Base-by-base conservation (phyloP, 1,284 basidiomycete genomes). In the Tremellales sp. region DNA sequence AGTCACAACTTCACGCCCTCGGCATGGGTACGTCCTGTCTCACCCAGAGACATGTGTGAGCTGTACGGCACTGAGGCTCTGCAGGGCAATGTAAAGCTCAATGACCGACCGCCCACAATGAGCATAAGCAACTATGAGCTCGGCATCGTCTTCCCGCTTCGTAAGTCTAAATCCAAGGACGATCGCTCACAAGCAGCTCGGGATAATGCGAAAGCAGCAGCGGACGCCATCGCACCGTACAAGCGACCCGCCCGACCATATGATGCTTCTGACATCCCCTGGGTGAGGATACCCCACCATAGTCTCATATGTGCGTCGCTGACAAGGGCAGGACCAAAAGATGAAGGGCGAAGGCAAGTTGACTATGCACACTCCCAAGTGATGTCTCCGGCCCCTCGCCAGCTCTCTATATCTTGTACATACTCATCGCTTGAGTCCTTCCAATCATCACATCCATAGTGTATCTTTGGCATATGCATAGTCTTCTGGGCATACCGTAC, bases 81-180 rank as follows among this genome's bases (percentile, higher is more conserved):
- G n/a, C 33, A 72, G 67, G 70, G 70, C 3, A 68, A 60, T 3
- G 40, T 65, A 1, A 68, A 71, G 42, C 51, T 65, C 19, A 68
- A 66, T 46, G 64, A 67, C 36, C 58, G 45, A 12, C 57, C 62
- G 2, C 61, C 65, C 0, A 58, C 58, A 3, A 43, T 69, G 15
- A 58, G 49, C 33, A 48, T 68, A 17, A 45, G 48, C 35, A 75
- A 75, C 46, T 74, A 73, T 53, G 74, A 75, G 46, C 52, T 75
- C 2, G 74, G 72, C 10, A 60, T 75, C 29, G 53, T 75, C 11
- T 64, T 75, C 26, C 70, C 73, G 2, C 60, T 74, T 19, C 62
- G 69, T 68, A 40, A 49, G 68, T 56, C 43, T 12, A 23, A 13
- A 8, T 31, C 4, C 3, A 40, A 49, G 33, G 23, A 45, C 25